These are phyloP conservation scores for Paramecium primaurelia DNA, from an alignment of 73 alveolate species.

Conservation along the genomic window DNA sequence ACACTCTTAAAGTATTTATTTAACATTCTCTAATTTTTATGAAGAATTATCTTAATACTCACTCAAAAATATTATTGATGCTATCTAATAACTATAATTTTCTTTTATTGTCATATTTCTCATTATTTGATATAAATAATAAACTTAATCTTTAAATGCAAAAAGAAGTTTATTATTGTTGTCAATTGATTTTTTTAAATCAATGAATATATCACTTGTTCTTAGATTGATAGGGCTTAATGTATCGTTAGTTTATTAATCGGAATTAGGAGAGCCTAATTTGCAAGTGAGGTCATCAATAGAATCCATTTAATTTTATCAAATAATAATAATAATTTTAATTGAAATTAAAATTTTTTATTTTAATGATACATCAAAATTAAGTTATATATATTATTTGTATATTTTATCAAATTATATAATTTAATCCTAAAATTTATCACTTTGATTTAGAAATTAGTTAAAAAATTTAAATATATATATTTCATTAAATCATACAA, in stretches of 20 bases:
- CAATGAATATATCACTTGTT: not conserved
- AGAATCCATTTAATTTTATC: not conserved
- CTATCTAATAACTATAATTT: not conserved
- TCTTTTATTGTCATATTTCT: not conserved
- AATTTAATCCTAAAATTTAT: too few species aligned
- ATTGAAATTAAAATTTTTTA: not conserved
- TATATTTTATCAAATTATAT: too few species aligned
- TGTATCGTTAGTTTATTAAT: not conserved
- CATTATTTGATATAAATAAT: not conserved
- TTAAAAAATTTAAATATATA: not conserved
- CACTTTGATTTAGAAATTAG: too few species aligned
- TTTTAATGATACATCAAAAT: not conserved
- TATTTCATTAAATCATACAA: constrained; percentile 12
- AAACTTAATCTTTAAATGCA: not conserved
- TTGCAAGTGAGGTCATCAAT: constrained; percentile 28
- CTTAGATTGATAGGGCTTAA: not conserved
- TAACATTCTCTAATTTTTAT: not conserved
- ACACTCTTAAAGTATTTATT: not conserved
- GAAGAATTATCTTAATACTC: not conserved
- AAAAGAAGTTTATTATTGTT: not conserved
- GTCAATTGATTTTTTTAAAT: not conserved
- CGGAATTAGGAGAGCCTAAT: not conserved
- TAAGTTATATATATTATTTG: not conserved
- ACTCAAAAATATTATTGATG: not conserved
- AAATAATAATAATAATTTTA: not conserved